phyloP scores from a whole-genome alignment of 495 filamentous ascomycete species.

The Penicillium goetzii region DNA sequence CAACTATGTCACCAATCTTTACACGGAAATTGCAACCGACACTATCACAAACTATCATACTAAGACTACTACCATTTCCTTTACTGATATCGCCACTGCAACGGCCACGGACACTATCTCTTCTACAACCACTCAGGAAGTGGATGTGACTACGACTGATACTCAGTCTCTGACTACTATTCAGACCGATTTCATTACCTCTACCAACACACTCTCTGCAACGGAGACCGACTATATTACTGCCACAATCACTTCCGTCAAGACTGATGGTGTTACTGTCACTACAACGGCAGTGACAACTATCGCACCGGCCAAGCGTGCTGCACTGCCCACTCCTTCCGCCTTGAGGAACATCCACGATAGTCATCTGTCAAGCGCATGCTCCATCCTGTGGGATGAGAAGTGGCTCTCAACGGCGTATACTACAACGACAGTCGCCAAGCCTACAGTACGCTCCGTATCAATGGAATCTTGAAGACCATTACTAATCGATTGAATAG shows the following conservation, averaged over 20 bases:
- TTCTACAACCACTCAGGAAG: neutral
- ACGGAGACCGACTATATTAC: neutral
- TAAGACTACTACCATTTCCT: slow-evolving; percentile 14
- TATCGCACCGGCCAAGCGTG: neutral
- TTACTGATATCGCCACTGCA: slow-evolving; percentile 9
- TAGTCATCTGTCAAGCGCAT: slow-evolving; percentile 2
- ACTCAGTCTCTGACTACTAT: neutral
- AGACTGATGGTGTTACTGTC: neutral
- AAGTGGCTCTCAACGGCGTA: slow-evolving; percentile 12
- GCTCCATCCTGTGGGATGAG: slow-evolving; percentile 10
- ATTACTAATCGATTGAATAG: neutral
- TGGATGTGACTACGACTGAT: neutral
- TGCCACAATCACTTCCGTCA: neutral
- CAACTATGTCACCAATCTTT: neutral
- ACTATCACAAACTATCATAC: slow-evolving; percentile 15
- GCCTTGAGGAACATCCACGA: neutral
- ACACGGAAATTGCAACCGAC: slow-evolving; percentile 3
- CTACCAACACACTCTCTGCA: neutral
- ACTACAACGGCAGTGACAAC: neutral
- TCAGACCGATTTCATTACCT: neutral
- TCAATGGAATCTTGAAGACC: neutral
- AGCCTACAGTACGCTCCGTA: neutral
- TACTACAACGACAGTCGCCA: neutral
- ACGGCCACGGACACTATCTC: slow-evolving; percentile 8
- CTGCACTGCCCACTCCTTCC: neutral